Conservation (phyloP, 805 yeast species). For the Cyberlindnera mississippiensis region DNA sequence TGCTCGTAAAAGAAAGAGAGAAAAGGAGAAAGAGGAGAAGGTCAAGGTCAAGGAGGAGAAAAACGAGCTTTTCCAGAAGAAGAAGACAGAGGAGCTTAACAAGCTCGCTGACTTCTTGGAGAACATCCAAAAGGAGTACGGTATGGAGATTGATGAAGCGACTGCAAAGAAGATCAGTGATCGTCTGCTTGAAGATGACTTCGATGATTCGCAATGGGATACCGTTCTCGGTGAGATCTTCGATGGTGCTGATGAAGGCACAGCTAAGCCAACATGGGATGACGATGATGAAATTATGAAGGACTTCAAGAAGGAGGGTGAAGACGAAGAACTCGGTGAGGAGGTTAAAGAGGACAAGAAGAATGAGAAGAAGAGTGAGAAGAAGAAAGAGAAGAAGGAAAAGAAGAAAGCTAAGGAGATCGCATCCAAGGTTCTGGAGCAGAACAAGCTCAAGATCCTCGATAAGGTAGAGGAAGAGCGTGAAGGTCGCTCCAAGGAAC, state of each 20-base stretch:
- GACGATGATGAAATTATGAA: conserved; percentile 54
- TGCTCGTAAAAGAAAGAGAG: conserved; percentile 74
- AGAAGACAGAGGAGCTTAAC: conserved; percentile 72
- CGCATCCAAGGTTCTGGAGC: conserved; percentile 77
- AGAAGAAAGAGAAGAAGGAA: conserved; percentile 55
- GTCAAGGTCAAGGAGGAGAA: conserved; percentile 48
- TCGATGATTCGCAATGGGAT: conserved; percentile 91
- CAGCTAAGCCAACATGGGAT: conserved; percentile 60
- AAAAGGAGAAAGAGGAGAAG: conserved; percentile 55
- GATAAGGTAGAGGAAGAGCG: conserved; percentile 65
- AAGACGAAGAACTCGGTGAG: conserved; percentile 39
- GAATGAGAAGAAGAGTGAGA: conserved; percentile 52
- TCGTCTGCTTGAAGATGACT: conserved; percentile 78
- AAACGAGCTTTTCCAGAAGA: conserved; percentile 60
- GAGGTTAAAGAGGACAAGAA: conserved; percentile 41
- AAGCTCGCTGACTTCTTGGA: conserved; percentile 64
- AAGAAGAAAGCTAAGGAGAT: conserved; percentile 56
- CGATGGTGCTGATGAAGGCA: conserved; percentile 64
- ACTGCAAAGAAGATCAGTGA: conserved; percentile 68
- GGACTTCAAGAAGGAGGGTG: conserved; percentile 39
- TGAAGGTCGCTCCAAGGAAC: conserved; percentile 53
- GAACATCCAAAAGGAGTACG: conserved; percentile 39
- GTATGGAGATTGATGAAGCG: conserved; percentile 47
- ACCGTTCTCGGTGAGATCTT: conserved; percentile 77
- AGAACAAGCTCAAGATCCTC: conserved; percentile 57